Base-by-base conservation (phyloP, 1,284 basidiomycete species). In the Moniliella sp. region DNA sequence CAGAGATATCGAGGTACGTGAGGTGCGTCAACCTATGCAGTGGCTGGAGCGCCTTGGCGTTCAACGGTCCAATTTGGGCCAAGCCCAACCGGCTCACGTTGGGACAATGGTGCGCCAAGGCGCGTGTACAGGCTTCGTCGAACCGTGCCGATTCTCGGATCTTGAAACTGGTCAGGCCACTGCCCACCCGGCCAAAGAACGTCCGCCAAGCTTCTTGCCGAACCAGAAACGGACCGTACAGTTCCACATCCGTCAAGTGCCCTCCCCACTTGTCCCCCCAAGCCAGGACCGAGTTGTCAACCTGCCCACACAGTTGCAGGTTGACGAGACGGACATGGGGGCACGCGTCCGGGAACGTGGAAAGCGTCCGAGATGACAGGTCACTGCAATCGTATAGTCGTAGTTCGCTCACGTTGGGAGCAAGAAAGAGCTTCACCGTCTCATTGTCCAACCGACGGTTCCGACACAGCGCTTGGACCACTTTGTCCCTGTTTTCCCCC, bases 301-400 rank as follows among this genome's bases (percentile, higher is more conserved):
- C 70, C 37, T 94, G 69, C 5, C 88, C 91, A 47, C 86, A 94
- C 45, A 75, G 75, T 47, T 84, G 77, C 12, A 97, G 72, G 0
- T 74, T 72, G 36, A 59, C 38, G n/a, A n/a, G n/a, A n/a, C n/a
- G 12, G 9, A 91, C 67, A 11, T 13, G 64, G 65, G 2, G 72
- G 70, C 16, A 18, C 5, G 8, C 15, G 33, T 12, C 23, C 4
- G 8, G 10, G 8, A 16, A 37, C 3, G 3, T 13, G 4, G 9
- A 4, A 10, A 13, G 27, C n/a, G 17, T 4, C 2, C 1, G 7
- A 8, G 4, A 17, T 2, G 4, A 66, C 76, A 41, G 58, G 84
- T 81, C 74, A 1, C 86, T 91, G 39, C 76, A 81, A 61, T 97
- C 91, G 55, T 83, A 88, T 29, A 97, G 64, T 0, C 69, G 72